Conservation (phyloP, 805 yeast species). For the Debaryomyces tyrocola region DNA sequence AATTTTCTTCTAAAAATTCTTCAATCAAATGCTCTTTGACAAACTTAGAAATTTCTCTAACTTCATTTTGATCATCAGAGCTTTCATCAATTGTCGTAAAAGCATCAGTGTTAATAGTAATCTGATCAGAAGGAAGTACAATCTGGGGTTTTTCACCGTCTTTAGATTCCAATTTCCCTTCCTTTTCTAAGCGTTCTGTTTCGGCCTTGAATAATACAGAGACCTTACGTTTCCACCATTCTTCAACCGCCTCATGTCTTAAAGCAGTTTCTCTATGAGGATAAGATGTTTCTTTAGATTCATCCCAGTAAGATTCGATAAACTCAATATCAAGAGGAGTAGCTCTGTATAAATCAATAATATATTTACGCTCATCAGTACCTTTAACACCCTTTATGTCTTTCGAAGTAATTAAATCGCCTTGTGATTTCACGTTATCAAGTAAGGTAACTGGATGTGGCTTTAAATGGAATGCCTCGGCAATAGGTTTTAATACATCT, state of each 20-base stretch:
- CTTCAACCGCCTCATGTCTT: constrained; percentile 86
- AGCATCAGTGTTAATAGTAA: constrained; percentile 78
- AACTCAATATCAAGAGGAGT: constrained; percentile 84
- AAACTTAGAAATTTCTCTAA: constrained; percentile 67
- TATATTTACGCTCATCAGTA: constrained; percentile 78
- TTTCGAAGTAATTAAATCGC: constrained; percentile 63
- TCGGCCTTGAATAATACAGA: constrained; percentile 51
- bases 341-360: constrained; percentile 80
- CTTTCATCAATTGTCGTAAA: constrained; percentile 46
- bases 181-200: constrained; percentile 46
- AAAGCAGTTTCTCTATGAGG: constrained; percentile 80
- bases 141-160: constrained; percentile 49
- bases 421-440: constrained; percentile 41
- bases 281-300: constrained; percentile 48
- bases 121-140: constrained; percentile 51
- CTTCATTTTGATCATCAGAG: constrained; percentile 59
- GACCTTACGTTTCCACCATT: constrained; percentile 79
- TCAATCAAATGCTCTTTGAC: constrained; percentile 61
- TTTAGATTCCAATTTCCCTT: constrained; percentile 29
- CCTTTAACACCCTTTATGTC: constrained; percentile 87
- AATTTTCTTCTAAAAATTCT: constrained; percentile 56
- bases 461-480: constrained; percentile 77
- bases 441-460: constrained; percentile 56
- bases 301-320: constrained; percentile 54
- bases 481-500: constrained; percentile 55